Conservation (phyloP, 257 asterid species). For the Solanum pinnatisectum region DNA sequence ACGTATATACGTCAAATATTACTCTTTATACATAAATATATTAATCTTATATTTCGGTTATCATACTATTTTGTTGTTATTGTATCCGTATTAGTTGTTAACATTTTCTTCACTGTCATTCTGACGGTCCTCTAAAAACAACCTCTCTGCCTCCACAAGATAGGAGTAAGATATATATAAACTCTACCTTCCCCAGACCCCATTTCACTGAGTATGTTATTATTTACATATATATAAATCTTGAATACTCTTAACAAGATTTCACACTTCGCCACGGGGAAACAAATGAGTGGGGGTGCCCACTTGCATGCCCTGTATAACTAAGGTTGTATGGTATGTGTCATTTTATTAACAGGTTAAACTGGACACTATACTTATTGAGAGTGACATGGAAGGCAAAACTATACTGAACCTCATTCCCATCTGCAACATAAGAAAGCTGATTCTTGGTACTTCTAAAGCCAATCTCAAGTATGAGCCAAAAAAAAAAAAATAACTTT, state of each 20-base stretch:
- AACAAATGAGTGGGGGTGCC: not conserved
- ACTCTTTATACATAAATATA: not conserved
- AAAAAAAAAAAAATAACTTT: not conserved
- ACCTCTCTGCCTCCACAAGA: not conserved
- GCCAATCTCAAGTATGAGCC: constrained; percentile 35
- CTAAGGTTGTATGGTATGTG: not conserved
- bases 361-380: constrained; percentile 64
- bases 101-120: not conserved
- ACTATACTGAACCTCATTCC: constrained; percentile 77
- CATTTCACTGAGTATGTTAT: not conserved
- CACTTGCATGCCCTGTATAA: not conserved
- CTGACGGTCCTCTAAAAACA: not conserved
- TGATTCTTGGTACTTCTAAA: constrained; percentile 51
- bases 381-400: constrained; percentile 63
- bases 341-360: constrained; percentile 26
- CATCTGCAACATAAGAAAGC: constrained; percentile 51
- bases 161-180: not conserved
- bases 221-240: not conserved
- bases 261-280: not conserved
- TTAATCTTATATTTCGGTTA: not conserved
- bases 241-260: not conserved
- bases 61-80: not conserved
- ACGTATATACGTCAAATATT: not conserved
- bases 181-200: not conserved
- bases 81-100: not conserved